Evolutionary conservation across 2,329 filamentous ascomycete species (phyloP).

Genomic region (Metarhizium robertsii): DNA sequence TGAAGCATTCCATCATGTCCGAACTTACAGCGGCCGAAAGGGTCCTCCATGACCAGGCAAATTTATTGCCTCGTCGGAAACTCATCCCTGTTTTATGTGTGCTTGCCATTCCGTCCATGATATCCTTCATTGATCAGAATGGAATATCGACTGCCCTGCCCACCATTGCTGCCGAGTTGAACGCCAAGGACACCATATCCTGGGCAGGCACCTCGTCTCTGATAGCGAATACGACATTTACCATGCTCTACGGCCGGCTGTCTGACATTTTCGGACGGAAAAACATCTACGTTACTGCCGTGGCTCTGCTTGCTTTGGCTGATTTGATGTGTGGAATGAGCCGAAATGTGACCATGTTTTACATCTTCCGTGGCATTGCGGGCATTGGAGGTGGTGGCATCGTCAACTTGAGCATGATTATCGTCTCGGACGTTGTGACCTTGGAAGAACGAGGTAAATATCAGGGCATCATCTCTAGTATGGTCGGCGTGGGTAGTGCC

Average conservation of each 20-base stretch:
- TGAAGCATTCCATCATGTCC: too few species aligned
- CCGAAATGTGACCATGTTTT: constrained; percentile 46
- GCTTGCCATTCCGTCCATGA: constrained; percentile 41
- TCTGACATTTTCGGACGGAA: constrained; percentile 55
- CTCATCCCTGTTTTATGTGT: constrained; percentile 41
- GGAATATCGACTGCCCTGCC: constrained; percentile 42
- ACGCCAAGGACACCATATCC: constrained; percentile 39
- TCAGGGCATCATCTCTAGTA: constrained; percentile 12
- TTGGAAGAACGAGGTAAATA: constrained; percentile 50
- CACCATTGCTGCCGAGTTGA: constrained; percentile 38
- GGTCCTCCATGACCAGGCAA: constrained; percentile 40
- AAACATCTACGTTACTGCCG: constrained; percentile 42
- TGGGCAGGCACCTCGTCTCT: constrained; percentile 45
- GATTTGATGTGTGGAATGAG: constrained; percentile 52
- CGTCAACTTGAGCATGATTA: constrained; percentile 49
- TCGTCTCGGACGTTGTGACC: constrained; percentile 50
- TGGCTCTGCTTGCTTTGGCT: constrained; percentile 42
- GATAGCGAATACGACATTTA: constrained; percentile 52
- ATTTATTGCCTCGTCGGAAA: constrained; percentile 42
- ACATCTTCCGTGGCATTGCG: constrained; percentile 49
- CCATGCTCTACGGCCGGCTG: constrained; percentile 53
- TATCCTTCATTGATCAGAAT: constrained; percentile 49
- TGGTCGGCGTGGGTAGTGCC: too few species aligned
- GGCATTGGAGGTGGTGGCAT: constrained; percentile 56
- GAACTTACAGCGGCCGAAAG: too few species aligned